phyloP scores from a whole-genome alignment of 2,329 filamentous ascomycete species.

The Coniochaeta sp. region DNA sequence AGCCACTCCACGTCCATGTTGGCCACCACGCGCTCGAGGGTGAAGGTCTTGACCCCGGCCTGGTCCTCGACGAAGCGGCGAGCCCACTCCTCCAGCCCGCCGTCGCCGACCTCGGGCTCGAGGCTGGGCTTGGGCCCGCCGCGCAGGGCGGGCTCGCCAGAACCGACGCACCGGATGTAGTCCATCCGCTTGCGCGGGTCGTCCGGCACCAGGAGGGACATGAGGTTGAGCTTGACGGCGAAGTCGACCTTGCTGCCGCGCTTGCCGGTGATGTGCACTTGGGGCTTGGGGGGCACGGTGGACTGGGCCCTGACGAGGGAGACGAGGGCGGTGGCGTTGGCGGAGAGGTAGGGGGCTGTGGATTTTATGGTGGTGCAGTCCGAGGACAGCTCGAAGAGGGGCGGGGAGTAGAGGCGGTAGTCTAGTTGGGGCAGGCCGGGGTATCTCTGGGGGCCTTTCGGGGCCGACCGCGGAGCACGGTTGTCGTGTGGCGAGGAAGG shows the following conservation, averaged over 20 bases:
- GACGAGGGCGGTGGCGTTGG: conserved; percentile 34
- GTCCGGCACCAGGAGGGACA: conserved; percentile 43
- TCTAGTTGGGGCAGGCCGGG: conserved; percentile 40
- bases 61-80: conserved; percentile 37
- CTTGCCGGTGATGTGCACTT: conserved; percentile 40
- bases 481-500: conserved; percentile 15
- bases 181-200: conserved; percentile 36
- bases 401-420: conserved; percentile 44
- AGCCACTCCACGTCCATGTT: conserved; percentile 49
- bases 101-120: conserved; percentile 33
- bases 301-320: conserved; percentile 39
- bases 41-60: conserved; percentile 38
- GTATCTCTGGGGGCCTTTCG: conserved; percentile 27
- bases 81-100: conserved; percentile 41
- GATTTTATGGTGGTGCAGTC: conserved; percentile 40
- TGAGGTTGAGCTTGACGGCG: conserved; percentile 44
- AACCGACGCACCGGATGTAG: conserved; percentile 43
- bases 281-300: conserved; percentile 46
- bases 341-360: conserved; percentile 39
- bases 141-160: conserved; percentile 41
- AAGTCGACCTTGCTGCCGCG: conserved; percentile 39
- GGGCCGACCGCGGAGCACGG: not conserved
- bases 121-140: conserved; percentile 34
- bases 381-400: conserved; percentile 40
- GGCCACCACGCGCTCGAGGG: conserved; percentile 41